Evolutionary conservation across 139 green algal species (phyloP).

Genomic region (Picochlorum sp.): DNA sequence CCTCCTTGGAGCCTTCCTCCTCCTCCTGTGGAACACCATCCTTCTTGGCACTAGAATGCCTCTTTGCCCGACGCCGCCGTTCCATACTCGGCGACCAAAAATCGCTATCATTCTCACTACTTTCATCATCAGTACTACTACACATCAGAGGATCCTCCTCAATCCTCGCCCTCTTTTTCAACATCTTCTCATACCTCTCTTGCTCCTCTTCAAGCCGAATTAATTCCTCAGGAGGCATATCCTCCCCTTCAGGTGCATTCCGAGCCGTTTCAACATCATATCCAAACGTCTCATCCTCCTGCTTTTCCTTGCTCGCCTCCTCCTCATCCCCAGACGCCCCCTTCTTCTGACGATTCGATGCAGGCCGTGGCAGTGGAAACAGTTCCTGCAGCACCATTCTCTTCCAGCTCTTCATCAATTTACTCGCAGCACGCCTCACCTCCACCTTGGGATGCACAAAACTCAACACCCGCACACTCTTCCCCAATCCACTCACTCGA

Average conservation of each 20-base stretch:
- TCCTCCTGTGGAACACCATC: neutral
- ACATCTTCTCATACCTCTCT: slow-evolving; percentile 5
- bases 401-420: slow-evolving; percentile 8
- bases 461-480: neutral
- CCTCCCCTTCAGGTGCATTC: slow-evolving; percentile 1
- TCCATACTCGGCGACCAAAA: neutral
- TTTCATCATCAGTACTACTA: slow-evolving; percentile 12
- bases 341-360: no score
- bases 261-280: slow-evolving; percentile 9
- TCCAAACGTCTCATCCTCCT: neutral
- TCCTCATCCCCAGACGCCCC: neutral
- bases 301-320: neutral
- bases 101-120: neutral
- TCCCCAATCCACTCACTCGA: neutral
- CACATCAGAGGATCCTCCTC: neutral
- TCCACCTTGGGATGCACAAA: slow-evolving; percentile 3
- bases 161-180: slow-evolving; percentile 2
- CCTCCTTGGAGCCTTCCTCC: neutral
- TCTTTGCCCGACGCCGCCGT: neutral
- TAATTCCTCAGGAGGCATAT: slow-evolving; percentile 2
- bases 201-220: slow-evolving; percentile 10
- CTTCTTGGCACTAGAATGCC: neutral
- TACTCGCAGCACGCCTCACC: neutral
- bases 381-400: neutral
- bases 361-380: neutral